Conservation (phyloP, 1,284 basidiomycete species). For the Trichosporon faecale region DNA sequence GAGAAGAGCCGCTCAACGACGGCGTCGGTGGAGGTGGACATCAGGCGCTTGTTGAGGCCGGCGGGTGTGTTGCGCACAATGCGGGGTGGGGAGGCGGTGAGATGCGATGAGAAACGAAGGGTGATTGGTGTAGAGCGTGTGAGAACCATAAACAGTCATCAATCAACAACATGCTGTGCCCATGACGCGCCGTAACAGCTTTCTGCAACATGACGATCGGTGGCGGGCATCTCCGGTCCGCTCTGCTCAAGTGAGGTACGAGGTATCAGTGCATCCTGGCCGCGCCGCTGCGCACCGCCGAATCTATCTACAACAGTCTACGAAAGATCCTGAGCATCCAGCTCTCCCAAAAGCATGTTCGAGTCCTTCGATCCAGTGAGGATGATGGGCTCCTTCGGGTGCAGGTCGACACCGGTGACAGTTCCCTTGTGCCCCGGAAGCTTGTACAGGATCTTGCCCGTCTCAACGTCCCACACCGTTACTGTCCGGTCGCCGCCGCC, state of each 20-base stretch:
- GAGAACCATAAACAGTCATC: background rate
- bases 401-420: slow-evolving; percentile 83
- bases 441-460: slow-evolving; percentile 78
- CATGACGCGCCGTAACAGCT: background rate
- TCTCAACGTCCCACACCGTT: slow-evolving; percentile 90
- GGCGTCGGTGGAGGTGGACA: slow-evolving; percentile 7
- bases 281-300: no score
- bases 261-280: background rate
- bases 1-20: slow-evolving; percentile 29
- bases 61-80: background rate
- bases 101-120: background rate
- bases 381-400: slow-evolving; percentile 76
- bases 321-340: slow-evolving; percentile 58
- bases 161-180: background rate
- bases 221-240: background rate
- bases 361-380: slow-evolving; percentile 83
- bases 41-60: background rate
- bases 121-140: background rate
- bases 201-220: background rate
- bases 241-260: background rate
- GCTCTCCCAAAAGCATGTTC: slow-evolving; percentile 83
- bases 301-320: slow-evolving; percentile 21
- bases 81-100: background rate
- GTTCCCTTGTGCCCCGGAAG: slow-evolving; percentile 92
- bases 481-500: slow-evolving; percentile 60